Percentiles rank a stretch among this genome's conserved stretches.
Evolutionary conservation across 1,284 basidiomycete species (phyloP).

Genomic region (Apiotrichum sp.): DNA sequence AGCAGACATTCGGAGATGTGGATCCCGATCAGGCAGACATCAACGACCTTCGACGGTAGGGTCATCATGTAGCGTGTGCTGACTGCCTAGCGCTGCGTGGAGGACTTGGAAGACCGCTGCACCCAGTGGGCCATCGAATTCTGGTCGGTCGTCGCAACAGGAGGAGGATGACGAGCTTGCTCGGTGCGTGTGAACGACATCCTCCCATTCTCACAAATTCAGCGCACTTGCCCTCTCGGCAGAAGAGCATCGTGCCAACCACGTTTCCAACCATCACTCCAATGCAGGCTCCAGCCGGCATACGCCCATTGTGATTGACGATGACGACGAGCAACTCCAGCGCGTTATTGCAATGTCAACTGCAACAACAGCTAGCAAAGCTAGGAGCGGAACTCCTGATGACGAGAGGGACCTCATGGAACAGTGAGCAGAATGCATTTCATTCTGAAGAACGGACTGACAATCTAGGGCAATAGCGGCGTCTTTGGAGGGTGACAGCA

Average conservation of each 20-base stretch:
- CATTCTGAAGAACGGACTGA: background rate
- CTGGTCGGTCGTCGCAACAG: background rate
- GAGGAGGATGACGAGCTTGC: slow-evolving; percentile 35
- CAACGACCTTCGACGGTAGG: slow-evolving; percentile 30
- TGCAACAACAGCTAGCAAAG: slow-evolving; percentile 6
- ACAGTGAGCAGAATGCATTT: slow-evolving; percentile 23
- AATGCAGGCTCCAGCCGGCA: background rate
- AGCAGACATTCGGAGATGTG: slow-evolving; percentile 15
- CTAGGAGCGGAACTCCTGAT: slow-evolving; percentile 34
- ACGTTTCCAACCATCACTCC: background rate
- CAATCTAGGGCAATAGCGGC: slow-evolving; percentile 29
- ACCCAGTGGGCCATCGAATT: slow-evolving; percentile 5
- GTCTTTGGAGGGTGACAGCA: slow-evolving; percentile 15
- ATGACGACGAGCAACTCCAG: slow-evolving; percentile 33
- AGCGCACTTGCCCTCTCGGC: slow-evolving; percentile 28
- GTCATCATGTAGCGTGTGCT: background rate
- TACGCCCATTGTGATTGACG: slow-evolving; percentile 13
- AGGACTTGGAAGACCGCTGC: slow-evolving; percentile 32
- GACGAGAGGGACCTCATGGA: slow-evolving; percentile 35
- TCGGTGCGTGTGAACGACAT: slow-evolving; percentile 16
- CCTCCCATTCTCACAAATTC: background rate
- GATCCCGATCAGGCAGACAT: slow-evolving; percentile 20
- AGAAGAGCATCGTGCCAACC: slow-evolving; percentile 14
- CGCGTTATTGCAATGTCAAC: slow-evolving; percentile 17
- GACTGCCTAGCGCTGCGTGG: slow-evolving; percentile 32